These are phyloP conservation scores for Cenchrus purpureus DNA, from an alignment of 176 grass and related monocot genomes.

Conservation along the genomic window DNA sequence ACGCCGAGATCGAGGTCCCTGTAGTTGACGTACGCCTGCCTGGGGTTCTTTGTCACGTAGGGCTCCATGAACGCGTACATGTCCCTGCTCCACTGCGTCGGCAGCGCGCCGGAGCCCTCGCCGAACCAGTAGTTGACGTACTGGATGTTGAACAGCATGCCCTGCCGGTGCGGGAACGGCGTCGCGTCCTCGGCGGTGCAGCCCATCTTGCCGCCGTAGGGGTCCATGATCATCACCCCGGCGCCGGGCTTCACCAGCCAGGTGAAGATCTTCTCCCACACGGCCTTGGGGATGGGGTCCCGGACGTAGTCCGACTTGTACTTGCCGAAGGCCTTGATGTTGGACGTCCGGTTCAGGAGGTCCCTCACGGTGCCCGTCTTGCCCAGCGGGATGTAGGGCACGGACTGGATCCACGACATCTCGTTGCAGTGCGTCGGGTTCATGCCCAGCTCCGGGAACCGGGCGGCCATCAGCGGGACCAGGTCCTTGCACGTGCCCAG, in stretches of 20 bases:
- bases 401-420: constrained; percentile 57
- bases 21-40: constrained; percentile 45
- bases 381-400: constrained; percentile 32
- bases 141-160: constrained; percentile 31
- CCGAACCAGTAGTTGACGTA: constrained; percentile 14
- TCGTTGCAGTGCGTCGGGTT: constrained; percentile 45
- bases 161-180: constrained; percentile 37
- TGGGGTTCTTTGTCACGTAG: constrained; percentile 28
- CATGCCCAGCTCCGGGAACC: constrained; percentile 49
- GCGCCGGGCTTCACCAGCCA: constrained; percentile 17
- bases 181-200: not conserved
- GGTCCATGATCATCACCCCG: constrained; percentile 38
- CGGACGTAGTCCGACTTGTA: constrained; percentile 40
- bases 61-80: constrained; percentile 32
- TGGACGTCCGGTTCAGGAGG: constrained; percentile 11
- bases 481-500: constrained; percentile 49
- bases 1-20: constrained; percentile 37
- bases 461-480: not conserved
- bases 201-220: constrained; percentile 34
- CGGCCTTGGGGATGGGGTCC: not conserved
- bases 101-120: not conserved
- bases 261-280: constrained; percentile 10
- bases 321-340: not conserved
- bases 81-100: constrained; percentile 16
- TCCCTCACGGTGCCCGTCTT: not conserved